phyloP scores from a whole-genome alignment of 1,284 basidiomycete genomes.

The Sparassis latifolia region DNA sequence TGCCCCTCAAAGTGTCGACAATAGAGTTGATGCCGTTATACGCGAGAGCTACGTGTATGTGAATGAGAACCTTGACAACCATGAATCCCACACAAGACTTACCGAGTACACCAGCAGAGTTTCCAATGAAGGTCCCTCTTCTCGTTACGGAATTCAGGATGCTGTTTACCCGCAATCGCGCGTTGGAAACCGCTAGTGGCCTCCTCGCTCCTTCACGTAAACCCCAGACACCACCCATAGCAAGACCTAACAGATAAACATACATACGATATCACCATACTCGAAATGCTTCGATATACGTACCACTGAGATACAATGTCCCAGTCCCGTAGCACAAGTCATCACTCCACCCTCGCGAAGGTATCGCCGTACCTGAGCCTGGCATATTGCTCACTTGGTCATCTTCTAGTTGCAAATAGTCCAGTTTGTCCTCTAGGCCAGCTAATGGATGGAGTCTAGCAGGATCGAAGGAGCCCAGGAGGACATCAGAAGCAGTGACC shows the following conservation, averaged over 20 bases:
- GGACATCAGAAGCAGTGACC: slow-evolving; percentile 77
- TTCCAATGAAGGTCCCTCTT: slow-evolving; percentile 96
- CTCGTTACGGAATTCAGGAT: slow-evolving; percentile 94
- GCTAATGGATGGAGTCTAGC: slow-evolving; percentile 88
- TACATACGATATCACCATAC: slow-evolving; percentile 69
- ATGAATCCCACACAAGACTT: slow-evolving; percentile 20
- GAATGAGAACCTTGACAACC: no score
- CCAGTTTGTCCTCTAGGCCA: slow-evolving; percentile 81
- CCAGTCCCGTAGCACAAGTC: slow-evolving; percentile 99
- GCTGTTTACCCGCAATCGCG: slow-evolving; percentile 91
- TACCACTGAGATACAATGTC: slow-evolving; percentile 96
- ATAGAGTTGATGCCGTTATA: slow-evolving; percentile 97
- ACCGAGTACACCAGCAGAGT: slow-evolving; percentile 97
- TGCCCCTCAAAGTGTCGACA: slow-evolving; percentile 84
- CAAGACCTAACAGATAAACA: slow-evolving; percentile 73
- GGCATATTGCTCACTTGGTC: slow-evolving; percentile 86
- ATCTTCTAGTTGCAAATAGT: slow-evolving; percentile 90
- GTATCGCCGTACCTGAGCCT: slow-evolving; percentile 81
- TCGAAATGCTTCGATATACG: slow-evolving; percentile 31
- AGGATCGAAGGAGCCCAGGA: slow-evolving; percentile 82
- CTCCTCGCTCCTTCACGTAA: slow-evolving; percentile 89
- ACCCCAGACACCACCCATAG: slow-evolving; percentile 92
- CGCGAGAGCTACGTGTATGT: slow-evolving; percentile 58
- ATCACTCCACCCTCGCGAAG: slow-evolving; percentile 97
- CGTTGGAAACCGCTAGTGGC: slow-evolving; percentile 78